A percentile compares a stretch with the other conserved stretches of the same genome.
These are phyloP conservation scores for Litsea cubeba DNA, from an alignment of 164 flowering plant species.

Conservation along the genomic window DNA sequence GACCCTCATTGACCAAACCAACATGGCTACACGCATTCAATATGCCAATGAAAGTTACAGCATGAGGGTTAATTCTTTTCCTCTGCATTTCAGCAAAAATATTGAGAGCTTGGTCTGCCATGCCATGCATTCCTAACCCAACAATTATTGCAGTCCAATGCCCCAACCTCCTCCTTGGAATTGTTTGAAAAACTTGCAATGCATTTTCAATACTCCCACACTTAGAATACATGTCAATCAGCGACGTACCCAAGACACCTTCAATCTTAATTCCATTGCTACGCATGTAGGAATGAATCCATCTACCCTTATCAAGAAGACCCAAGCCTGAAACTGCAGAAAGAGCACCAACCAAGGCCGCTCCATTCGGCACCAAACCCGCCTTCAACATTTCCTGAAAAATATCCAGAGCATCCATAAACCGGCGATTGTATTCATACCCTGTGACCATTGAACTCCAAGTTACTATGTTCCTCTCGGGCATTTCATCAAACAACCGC, in stretches of 20 bases:
- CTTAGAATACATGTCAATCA: slow-evolving; percentile 21
- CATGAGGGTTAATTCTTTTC: slow-evolving; percentile 13
- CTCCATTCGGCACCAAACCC: slow-evolving; percentile 24
- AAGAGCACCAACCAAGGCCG: slow-evolving; percentile 17
- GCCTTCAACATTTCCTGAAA: slow-evolving; percentile 39
- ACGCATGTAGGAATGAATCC: slow-evolving; percentile 26
- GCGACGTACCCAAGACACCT: slow-evolving; percentile 29
- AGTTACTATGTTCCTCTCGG: slow-evolving; percentile 9
- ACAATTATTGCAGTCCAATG: slow-evolving; percentile 20
- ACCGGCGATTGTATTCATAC: slow-evolving; percentile 11
- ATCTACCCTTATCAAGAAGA: slow-evolving; percentile 27
- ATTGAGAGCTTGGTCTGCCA: slow-evolving; percentile 9
- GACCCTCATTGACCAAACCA: slow-evolving; percentile 14
- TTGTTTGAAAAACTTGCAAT: slow-evolving; percentile 8
- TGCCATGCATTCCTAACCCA: slow-evolving; percentile 21
- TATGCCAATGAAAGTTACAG: slow-evolving; percentile 19
- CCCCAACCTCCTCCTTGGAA: slow-evolving; percentile 11
- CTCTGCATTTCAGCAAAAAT: slow-evolving; percentile 12
- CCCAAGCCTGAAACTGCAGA: slow-evolving; percentile 32
- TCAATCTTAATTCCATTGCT: slow-evolving; percentile 22
- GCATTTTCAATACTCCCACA: slow-evolving; percentile 19
- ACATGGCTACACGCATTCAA: slow-evolving; percentile 21
- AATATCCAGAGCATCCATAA: slow-evolving; percentile 34
- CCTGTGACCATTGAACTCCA: slow-evolving; percentile 19
- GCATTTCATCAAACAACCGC: slow-evolving; percentile 15